A percentile compares a stretch with the other conserved stretches of the same genome.
phyloP scores from a whole-genome alignment of 2,329 filamentous ascomycete genomes.

The Podosphaera fusca region DNA sequence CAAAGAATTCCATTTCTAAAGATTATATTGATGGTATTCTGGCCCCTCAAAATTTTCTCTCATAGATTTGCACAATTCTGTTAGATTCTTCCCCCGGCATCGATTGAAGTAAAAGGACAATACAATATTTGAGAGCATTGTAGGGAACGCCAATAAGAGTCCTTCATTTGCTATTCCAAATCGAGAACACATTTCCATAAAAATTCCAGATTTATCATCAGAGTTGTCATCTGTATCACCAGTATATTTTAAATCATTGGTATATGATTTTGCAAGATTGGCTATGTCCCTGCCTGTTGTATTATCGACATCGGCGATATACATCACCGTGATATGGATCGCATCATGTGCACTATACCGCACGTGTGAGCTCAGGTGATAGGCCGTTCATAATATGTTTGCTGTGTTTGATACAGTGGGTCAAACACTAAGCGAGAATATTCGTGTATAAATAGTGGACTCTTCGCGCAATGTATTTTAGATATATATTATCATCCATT shows the following conservation, averaged over 20 bases:
- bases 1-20: neutral
- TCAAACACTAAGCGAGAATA: too few relatives aligned
- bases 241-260: neutral
- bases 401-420: too few relatives aligned
- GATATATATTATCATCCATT: too few relatives aligned
- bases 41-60: neutral
- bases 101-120: neutral
- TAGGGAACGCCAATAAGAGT: neutral
- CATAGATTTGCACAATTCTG: neutral
- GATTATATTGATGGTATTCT: neutral
- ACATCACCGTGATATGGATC: too few relatives aligned
- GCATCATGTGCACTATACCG: too few relatives aligned
- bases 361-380: too few relatives aligned
- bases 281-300: neutral
- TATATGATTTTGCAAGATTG: neutral
- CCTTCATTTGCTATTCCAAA: neutral
- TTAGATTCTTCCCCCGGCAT: neutral
- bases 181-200: neutral
- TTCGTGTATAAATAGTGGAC: too few relatives aligned
- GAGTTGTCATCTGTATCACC: neutral
- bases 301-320: too few relatives aligned
- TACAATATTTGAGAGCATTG: neutral
- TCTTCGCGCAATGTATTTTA: too few relatives aligned
- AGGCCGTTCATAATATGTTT: too few relatives aligned
- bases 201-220: neutral